Evolutionary conservation across 2,329 filamentous ascomycete species (phyloP).

Genomic region (Talaromyces piceae): DNA sequence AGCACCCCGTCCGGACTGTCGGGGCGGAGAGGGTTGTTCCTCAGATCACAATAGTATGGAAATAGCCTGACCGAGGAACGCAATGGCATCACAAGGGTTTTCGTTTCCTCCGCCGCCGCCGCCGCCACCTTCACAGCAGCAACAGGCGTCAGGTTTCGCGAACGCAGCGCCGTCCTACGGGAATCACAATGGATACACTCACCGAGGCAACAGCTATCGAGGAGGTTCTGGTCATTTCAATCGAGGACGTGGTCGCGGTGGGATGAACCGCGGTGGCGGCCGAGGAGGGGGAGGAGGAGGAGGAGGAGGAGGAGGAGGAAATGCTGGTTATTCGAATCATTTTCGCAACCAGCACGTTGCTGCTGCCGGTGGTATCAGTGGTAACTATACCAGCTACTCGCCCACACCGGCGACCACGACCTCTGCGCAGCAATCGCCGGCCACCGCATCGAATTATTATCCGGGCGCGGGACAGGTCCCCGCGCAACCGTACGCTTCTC

Average conservation of each 20-base stretch:
- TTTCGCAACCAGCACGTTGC: slow-evolving; percentile 15
- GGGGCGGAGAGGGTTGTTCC: too few relatives aligned
- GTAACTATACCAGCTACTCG: slow-evolving; percentile 24
- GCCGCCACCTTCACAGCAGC: slow-evolving; percentile 26
- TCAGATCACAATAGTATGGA: too few relatives aligned
- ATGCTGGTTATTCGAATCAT: slow-evolving; percentile 18
- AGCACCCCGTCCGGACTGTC: too few relatives aligned
- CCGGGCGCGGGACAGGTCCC: neutral
- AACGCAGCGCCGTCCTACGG: slow-evolving; percentile 19
- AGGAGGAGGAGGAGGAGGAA: too few relatives aligned
- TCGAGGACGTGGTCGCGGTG: slow-evolving; percentile 29
- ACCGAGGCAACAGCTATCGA: slow-evolving; percentile 19
- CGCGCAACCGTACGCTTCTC: slow-evolving; percentile 4
- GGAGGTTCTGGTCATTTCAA: slow-evolving; percentile 20
- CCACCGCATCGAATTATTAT: neutral
- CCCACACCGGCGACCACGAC: slow-evolving; percentile 18
- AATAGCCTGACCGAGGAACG: slow-evolving; percentile 3
- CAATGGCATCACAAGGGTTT: slow-evolving; percentile 37
- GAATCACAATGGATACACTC: slow-evolving; percentile 17
- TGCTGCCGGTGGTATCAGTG: slow-evolving; percentile 17
- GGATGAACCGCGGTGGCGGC: slow-evolving; percentile 22
- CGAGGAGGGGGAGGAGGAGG: slow-evolving; percentile 19
- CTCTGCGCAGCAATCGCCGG: slow-evolving; percentile 8
- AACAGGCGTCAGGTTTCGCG: slow-evolving; percentile 14
- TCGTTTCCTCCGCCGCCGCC: slow-evolving; percentile 42